A percentile compares a stretch with the other conserved stretches of the same genome.
Conservation (phyloP, 495 filamentous ascomycete genomes). For the Cladorrhinum samala region DNA sequence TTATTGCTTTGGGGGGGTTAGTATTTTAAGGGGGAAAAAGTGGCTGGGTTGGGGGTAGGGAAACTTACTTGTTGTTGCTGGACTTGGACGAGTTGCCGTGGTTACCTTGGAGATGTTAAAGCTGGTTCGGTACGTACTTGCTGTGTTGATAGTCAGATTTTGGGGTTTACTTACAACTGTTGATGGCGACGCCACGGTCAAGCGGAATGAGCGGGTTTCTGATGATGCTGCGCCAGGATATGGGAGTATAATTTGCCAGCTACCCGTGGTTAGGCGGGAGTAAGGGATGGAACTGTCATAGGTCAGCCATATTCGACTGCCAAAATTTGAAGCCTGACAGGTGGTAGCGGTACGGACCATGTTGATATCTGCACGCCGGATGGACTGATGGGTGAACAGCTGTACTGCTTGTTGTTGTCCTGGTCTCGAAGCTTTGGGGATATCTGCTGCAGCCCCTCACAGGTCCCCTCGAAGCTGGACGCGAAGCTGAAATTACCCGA, state of each 20-base stretch:
- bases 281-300: neutral
- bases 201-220: neutral
- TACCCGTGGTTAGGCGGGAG: neutral
- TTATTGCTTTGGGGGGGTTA: neutral
- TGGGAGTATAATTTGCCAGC: neutral
- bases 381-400: conserved; percentile 9
- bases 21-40: neutral
- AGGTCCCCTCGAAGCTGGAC: conserved; percentile 11
- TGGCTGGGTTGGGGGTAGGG: neutral
- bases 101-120: neutral
- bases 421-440: conserved; percentile 6
- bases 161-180: neutral
- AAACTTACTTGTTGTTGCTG: neutral
- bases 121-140: too few relatives aligned
- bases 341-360: conserved; percentile 3
- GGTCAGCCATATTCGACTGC: neutral
- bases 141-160: too few relatives aligned
- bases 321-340: too few relatives aligned
- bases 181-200: neutral
- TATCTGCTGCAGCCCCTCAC: conserved; percentile 11
- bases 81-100: too few relatives aligned
- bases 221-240: neutral
- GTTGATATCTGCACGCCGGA: conserved; percentile 15
- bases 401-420: conserved; percentile 2
- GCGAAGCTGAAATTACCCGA: conserved; percentile 20